Percentiles rank a stretch among this genome's conserved stretches.
Conservation (phyloP, 108 stramenopile genomes). For the Cylindrotheca closterium region DNA sequence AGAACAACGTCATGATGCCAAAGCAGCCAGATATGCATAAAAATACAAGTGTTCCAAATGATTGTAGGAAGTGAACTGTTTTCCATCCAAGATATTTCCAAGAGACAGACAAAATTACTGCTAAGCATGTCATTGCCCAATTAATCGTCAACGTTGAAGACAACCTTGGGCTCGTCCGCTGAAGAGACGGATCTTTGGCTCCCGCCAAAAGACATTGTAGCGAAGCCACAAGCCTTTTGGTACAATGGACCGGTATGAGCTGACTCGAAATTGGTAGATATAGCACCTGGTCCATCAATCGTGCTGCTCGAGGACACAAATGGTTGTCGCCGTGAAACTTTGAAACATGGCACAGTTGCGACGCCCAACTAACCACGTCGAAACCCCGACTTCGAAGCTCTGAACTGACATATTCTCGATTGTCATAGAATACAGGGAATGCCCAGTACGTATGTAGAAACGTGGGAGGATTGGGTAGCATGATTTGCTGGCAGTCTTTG, state of each 20-base stretch:
- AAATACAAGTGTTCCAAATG: too few relatives aligned
- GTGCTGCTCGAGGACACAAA: slow-evolving; percentile 30
- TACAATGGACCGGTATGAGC: slow-evolving; percentile 17
- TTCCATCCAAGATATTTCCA: too few relatives aligned
- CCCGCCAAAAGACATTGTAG: too few relatives aligned
- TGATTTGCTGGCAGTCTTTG: slow-evolving; percentile 9
- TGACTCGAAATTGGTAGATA: slow-evolving; percentile 71
- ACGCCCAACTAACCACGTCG: slow-evolving; percentile 67
- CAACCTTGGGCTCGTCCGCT: too few relatives aligned
- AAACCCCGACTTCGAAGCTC: slow-evolving; percentile 42
- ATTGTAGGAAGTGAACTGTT: too few relatives aligned
- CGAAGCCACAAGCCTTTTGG: neutral
- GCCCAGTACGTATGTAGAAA: slow-evolving; percentile 31
- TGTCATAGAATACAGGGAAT: slow-evolving; percentile 31
- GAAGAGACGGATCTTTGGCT: too few relatives aligned
- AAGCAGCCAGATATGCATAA: too few relatives aligned
- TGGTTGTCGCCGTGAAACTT: slow-evolving; percentile 2
- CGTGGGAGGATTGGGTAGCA: slow-evolving; percentile 2
- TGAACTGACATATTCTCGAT: slow-evolving; percentile 36
- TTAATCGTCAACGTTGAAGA: too few relatives aligned
- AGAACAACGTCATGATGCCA: too few relatives aligned
- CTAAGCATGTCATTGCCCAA: too few relatives aligned
- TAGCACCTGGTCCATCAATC: slow-evolving; percentile 54
- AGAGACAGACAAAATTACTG: too few relatives aligned
- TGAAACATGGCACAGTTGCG: slow-evolving; percentile 60